phyloP scores from a whole-genome alignment of 2,329 filamentous ascomycete species.

The Xylariales sp. region DNA sequence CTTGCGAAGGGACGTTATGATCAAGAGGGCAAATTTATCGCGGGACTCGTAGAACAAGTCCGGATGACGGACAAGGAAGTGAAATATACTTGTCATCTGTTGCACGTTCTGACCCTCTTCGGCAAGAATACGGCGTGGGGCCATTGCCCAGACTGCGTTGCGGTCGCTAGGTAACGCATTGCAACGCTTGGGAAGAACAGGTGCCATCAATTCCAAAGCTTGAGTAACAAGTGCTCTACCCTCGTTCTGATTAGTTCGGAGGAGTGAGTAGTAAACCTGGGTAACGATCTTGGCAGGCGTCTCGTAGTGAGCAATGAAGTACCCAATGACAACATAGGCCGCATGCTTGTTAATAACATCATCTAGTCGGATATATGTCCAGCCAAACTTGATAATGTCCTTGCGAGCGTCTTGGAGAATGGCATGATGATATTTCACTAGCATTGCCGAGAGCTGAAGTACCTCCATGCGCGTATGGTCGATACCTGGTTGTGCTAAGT shows the following conservation, averaged over 20 bases:
- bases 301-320: slow-evolving; percentile 96
- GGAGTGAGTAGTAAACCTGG: slow-evolving; percentile 87
- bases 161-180: slow-evolving; percentile 62
- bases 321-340: slow-evolving; percentile 93
- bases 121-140: slow-evolving; percentile 82
- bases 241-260: slow-evolving; percentile 93
- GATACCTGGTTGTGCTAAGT: slow-evolving; percentile 77
- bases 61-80: slow-evolving; percentile 89
- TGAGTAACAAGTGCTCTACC: slow-evolving; percentile 89
- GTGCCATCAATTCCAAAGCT: slow-evolving; percentile 90
- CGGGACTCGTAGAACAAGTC: slow-evolving; percentile 92
- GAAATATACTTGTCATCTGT: slow-evolving; percentile 95
- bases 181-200: slow-evolving; percentile 83
- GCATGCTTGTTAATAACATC: slow-evolving; percentile 99
- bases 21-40: slow-evolving; percentile 84
- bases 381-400: slow-evolving; percentile 98
- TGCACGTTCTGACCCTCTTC: slow-evolving; percentile 94
- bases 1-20: slow-evolving; percentile 85
- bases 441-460: slow-evolving; percentile 86
- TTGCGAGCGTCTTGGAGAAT: slow-evolving; percentile 89
- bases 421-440: slow-evolving; percentile 90
- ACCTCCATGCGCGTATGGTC: slow-evolving; percentile 96
- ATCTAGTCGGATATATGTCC: slow-evolving; percentile 97
- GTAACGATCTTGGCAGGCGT: slow-evolving; percentile 94
- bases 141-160: slow-evolving; percentile 82